phyloP scores from a whole-genome alignment of 1,284 basidiomycete genomes.

The Taiwanofungus camphoratus region DNA sequence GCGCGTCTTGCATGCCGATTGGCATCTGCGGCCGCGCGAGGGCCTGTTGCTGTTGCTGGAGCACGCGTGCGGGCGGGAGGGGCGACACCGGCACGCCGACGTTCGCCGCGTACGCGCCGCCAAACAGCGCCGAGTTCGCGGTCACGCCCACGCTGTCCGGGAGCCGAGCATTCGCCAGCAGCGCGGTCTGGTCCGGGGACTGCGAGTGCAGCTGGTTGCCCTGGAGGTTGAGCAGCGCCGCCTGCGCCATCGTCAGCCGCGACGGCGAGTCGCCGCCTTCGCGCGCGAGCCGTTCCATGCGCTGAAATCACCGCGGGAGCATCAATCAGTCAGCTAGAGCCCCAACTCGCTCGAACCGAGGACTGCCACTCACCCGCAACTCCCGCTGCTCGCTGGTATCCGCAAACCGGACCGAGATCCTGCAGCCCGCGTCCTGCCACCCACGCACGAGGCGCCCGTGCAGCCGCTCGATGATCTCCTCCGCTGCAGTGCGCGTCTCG shows the following conservation, averaged over 20 bases:
- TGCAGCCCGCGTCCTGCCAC: slow-evolving; percentile 62
- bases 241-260: slow-evolving; percentile 69
- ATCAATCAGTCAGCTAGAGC: not conserved
- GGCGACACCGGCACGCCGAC: not conserved
- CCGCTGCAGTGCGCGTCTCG: slow-evolving; percentile 59
- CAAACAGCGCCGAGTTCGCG: not conserved
- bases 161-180: too few relatives aligned
- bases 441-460: slow-evolving; percentile 75
- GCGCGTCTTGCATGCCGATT: slow-evolving; percentile 3
- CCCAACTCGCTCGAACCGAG: not conserved
- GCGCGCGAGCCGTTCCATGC: slow-evolving; percentile 34
- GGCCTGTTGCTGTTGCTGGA: slow-evolving; percentile 3
- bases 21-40: slow-evolving; percentile 5
- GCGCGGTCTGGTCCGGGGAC: slow-evolving; percentile 5
- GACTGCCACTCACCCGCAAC: slow-evolving; percentile 33
- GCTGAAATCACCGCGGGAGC: slow-evolving; percentile 16
- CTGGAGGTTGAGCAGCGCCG: slow-evolving; percentile 64
- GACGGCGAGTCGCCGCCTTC: slow-evolving; percentile 57
- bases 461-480: slow-evolving; percentile 65
- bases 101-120: not conserved
- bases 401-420: slow-evolving; percentile 70
- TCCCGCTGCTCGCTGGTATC: slow-evolving; percentile 53
- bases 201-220: slow-evolving; percentile 43
- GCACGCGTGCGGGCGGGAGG: not conserved
- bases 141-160: too few relatives aligned